phyloP scores from a whole-genome alignment of 371 early-diverging fungal genomes.

The Mortierella sp. region DNA sequence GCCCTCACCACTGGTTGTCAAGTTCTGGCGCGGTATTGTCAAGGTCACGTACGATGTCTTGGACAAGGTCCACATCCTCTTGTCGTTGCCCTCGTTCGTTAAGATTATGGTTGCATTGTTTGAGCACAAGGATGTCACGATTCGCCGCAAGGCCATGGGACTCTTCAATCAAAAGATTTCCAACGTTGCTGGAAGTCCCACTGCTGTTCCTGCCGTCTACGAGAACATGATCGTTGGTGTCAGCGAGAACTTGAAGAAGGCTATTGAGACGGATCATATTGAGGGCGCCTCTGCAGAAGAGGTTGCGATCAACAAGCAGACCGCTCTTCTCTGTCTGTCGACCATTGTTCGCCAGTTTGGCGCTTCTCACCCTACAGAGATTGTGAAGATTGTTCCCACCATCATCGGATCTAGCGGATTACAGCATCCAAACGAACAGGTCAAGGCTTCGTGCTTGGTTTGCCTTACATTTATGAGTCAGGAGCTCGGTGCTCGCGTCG shows the following conservation, averaged over 20 bases:
- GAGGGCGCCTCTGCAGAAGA: slow-evolving; percentile 63
- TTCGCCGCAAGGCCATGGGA: slow-evolving; percentile 86
- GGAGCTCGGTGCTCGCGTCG: slow-evolving; percentile 85
- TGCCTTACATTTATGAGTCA: slow-evolving; percentile 80
- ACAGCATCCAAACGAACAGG: slow-evolving; percentile 65
- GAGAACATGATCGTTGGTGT: slow-evolving; percentile 51
- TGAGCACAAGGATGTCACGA: slow-evolving; percentile 71
- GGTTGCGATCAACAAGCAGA: slow-evolving; percentile 79
- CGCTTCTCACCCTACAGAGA: slow-evolving; percentile 69
- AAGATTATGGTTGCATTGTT: slow-evolving; percentile 77
- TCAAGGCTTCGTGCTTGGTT: slow-evolving; percentile 80
- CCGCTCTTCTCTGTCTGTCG: slow-evolving; percentile 83
- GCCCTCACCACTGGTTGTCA: slow-evolving; percentile 53
- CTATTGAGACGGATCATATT: slow-evolving; percentile 60
- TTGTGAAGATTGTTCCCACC: slow-evolving; percentile 68
- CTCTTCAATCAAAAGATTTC: slow-evolving; percentile 80
- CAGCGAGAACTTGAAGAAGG: slow-evolving; percentile 44
- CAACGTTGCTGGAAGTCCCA: slow-evolving; percentile 60
- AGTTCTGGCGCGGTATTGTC: slow-evolving; percentile 72
- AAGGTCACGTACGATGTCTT: slow-evolving; percentile 80
- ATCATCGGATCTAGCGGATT: slow-evolving; percentile 72
- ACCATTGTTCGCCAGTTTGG: slow-evolving; percentile 79
- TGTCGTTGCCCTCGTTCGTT: slow-evolving; percentile 82
- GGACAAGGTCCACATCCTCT: slow-evolving; percentile 79
- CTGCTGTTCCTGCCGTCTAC: slow-evolving; percentile 34